phyloP scores from a whole-genome alignment of 2,329 filamentous ascomycete species.

The Colletotrichum abscissum region DNA sequence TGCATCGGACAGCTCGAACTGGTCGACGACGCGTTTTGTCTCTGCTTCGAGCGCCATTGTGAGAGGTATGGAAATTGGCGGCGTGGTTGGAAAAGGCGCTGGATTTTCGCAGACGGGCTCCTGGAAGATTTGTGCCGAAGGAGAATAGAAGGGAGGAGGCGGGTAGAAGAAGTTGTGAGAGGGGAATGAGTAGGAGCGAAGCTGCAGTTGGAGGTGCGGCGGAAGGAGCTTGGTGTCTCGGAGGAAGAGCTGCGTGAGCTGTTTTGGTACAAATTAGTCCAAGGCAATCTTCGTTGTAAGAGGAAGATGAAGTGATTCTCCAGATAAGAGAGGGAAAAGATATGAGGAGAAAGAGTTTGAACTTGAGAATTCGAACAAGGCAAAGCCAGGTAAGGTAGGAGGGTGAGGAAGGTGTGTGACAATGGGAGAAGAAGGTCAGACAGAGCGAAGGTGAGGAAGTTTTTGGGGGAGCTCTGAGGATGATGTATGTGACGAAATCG shows the following conservation, averaged over 20 bases:
- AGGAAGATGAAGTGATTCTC: conserved; percentile 33
- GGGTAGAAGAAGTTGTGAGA: conserved; percentile 43
- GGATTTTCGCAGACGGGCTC: conserved; percentile 66
- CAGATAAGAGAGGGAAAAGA: background rate
- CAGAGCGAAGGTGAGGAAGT: background rate
- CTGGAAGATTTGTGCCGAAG: conserved; percentile 51
- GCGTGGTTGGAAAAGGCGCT: conserved; percentile 63
- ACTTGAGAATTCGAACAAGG: background rate
- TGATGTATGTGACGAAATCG: conserved; percentile 37
- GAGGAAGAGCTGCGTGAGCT: conserved; percentile 66
- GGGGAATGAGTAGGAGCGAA: conserved; percentile 41
- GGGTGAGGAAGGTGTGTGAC: background rate
- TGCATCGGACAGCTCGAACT: conserved; percentile 86
- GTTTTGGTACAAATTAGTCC: conserved; percentile 36
- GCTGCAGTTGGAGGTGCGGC: conserved; percentile 38
- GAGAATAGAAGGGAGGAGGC: conserved; percentile 51
- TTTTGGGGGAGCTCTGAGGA: conserved; percentile 25
- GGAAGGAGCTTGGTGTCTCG: conserved; percentile 56
- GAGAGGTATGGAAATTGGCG: conserved; percentile 65
- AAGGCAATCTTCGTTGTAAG: conserved; percentile 16
- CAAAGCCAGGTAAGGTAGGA: background rate
- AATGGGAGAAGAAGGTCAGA: background rate
- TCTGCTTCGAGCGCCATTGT: conserved; percentile 75
- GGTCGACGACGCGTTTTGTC: conserved; percentile 81
- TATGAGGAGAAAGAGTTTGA: background rate